Base-by-base conservation (phyloP, 345 rosid species). In the Euphorbia tirucalli region DNA sequence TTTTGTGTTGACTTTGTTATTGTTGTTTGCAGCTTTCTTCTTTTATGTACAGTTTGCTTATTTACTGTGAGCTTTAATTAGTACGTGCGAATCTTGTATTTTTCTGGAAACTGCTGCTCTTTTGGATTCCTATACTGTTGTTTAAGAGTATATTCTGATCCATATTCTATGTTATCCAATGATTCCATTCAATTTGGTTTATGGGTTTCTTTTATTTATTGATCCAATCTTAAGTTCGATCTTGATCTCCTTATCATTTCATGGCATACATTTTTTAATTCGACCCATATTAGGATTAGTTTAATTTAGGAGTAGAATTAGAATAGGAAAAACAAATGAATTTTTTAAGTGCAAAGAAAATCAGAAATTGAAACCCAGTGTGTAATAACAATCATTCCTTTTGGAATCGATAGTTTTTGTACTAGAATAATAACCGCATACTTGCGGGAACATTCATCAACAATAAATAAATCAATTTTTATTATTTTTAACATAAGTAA, bases 181-280 rank as follows among this genome's bases (percentile, higher is more conserved):
- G 19, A 37, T 30, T 68, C 22, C 24, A 11, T 68, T 59, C 59
- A 25, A 74, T 44, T 25, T 60, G 31, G 30, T 7, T 22, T 60
- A 10, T 14, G 59, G 25, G 54, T 59, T 58, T 58, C 21, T 48
- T 59, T 25, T 57, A 16, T 25, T 48, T 13, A 0, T 11, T 65
- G 57, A 65, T 56, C 15, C 11, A 48, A 49, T 37, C 19, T 69
- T 22, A 27, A 60, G 25, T n/a, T 61, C 22, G 68, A 74, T 74
- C 72, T 67, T 59, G 67, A 32, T 46, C 13, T 21, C 2, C 5
- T 32, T 27, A 67, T 54, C 58, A n/a, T 15, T 19, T 56, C 11
- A 32, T 63, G 41, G 43, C 15, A n/a, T 14, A 60, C 2, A 22
- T 21, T 61, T 49, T 19, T 21, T 21, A 31, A 7, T 15, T 21